phyloP scores from a whole-genome alignment of 345 rosid genomes.

The Brassica incana region DNA sequence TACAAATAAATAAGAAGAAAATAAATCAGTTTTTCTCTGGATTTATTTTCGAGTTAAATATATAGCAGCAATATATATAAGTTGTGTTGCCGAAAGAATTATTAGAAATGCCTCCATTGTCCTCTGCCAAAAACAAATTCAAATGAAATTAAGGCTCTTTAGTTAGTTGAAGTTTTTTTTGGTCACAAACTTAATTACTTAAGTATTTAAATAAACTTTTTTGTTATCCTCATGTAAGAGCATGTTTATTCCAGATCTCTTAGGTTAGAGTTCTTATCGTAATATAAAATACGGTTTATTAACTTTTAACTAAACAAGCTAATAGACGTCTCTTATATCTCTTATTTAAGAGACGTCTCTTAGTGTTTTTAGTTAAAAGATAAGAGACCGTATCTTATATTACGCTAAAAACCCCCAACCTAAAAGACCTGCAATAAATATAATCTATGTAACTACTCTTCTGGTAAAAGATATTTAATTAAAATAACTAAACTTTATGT shows the following conservation, averaged over 20 bases:
- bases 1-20: neutral
- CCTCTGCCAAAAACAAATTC: slow-evolving; percentile 56
- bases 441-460: neutral
- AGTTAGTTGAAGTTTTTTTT: neutral
- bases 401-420: no score
- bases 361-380: no score
- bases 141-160: neutral
- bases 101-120: slow-evolving; percentile 95
- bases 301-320: no score
- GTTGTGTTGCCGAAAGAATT: slow-evolving; percentile 82
- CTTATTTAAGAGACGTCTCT: no score
- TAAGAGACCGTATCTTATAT: no score
- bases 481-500: neutral
- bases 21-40: neutral
- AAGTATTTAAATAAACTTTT: neutral
- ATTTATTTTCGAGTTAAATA: slow-evolving; percentile 44
- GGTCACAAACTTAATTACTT: neutral
- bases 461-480: neutral
- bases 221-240: neutral
- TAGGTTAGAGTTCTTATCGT: no score
- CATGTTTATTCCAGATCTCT: no score
- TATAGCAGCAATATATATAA: slow-evolving; percentile 68
- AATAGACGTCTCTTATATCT: no score
- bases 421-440: no score
- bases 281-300: no score